Evolutionary conservation across 768 basidiomycete genomes (phyloP), one percentile per base, ranked within the genome.

Genomic region (Serendipita indica): DNA sequence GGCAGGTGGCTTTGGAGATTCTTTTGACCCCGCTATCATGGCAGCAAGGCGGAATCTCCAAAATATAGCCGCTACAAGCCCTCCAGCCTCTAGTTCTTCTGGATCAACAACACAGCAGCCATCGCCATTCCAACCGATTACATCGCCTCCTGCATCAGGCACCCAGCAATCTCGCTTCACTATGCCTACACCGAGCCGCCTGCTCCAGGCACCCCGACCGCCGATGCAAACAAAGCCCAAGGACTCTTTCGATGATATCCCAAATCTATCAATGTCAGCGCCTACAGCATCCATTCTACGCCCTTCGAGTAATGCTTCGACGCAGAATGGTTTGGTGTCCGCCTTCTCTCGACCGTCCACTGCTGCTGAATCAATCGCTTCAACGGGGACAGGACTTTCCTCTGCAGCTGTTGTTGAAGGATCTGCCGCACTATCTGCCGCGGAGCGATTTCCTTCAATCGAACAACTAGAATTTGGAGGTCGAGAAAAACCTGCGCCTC

Each of bases 361-460:
- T 22, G 49, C 49, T 20, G 49, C 49, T 30, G 49, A 54, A 16
- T 54, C 49, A 7, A 28, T 54, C 20, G 49, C 49, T 4, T 54
- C 49, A 54, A 54, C 20, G 3, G 49, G 49, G 10, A 54, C 49
- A 16, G 49, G 49, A 7, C 30, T 54, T 7, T 54, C 49, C 3
- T 54, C 49, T 22, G 30, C 49, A 16, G 49, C 49, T 10, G 49
- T 54, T 7, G 49, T 54, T 4, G 49, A 54, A 27, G 49, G 49
- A 18, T 54, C 49, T 25, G 37, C 65, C 66, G 37, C 67, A 76
- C 22, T 72, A 77, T 39, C 66, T 33, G 77, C 74, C 16, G 89
- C 92, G 68, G 76, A 80, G 30, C 77, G 88, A 57, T 96, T 88
- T 68, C 92, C 92, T 0, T 86, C 92, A 0, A 72, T 96, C 39